These are phyloP conservation scores for Fusarium oligoseptatum DNA, from an alignment of 2,329 filamentous ascomycete genomes.

Conservation along the genomic window DNA sequence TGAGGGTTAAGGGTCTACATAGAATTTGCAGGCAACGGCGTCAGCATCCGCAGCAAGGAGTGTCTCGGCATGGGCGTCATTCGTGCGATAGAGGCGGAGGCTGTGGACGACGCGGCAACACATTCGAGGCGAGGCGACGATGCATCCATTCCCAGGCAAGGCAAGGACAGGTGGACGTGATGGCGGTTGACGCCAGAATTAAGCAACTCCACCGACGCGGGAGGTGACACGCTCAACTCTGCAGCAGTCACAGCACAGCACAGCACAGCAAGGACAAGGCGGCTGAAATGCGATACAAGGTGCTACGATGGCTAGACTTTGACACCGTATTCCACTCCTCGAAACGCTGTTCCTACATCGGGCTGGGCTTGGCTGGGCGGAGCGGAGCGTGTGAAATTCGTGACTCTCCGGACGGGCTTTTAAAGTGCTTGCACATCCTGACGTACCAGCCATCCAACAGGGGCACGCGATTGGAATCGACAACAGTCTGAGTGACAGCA, in stretches of 20 bases:
- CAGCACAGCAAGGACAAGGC: conserved; percentile 2
- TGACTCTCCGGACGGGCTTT: conserved; percentile 21
- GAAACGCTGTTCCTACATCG: conserved; percentile 9
- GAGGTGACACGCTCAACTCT: conserved; percentile 33
- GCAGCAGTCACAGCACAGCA: conserved; percentile 19
- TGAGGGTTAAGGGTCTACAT: conserved; percentile 31
- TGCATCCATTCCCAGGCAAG: conserved; percentile 26
- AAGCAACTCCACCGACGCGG: conserved; percentile 37
- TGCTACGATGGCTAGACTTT: conserved; percentile 6
- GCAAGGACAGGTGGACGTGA: background rate
- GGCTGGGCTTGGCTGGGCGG: conserved; percentile 24
- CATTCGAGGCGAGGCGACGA: conserved; percentile 23
- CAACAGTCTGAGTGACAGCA: conserved; percentile 27
- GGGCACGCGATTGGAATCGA: conserved; percentile 27
- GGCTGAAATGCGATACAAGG: conserved; percentile 1
- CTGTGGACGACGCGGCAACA: conserved; percentile 33
- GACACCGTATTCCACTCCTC: conserved; percentile 19
- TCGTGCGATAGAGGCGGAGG: conserved; percentile 32
- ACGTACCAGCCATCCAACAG: conserved; percentile 19
- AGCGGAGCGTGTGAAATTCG: conserved; percentile 16
- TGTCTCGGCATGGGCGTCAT: conserved; percentile 27
- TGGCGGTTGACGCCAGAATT: conserved; percentile 30
- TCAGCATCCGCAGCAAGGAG: conserved; percentile 16
- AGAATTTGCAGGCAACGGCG: conserved; percentile 12
- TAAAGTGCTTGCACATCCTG: conserved; percentile 44